Evolutionary conservation across 2,329 filamentous ascomycete genomes (phyloP).

Genomic region (Hypoxylon sp.): DNA sequence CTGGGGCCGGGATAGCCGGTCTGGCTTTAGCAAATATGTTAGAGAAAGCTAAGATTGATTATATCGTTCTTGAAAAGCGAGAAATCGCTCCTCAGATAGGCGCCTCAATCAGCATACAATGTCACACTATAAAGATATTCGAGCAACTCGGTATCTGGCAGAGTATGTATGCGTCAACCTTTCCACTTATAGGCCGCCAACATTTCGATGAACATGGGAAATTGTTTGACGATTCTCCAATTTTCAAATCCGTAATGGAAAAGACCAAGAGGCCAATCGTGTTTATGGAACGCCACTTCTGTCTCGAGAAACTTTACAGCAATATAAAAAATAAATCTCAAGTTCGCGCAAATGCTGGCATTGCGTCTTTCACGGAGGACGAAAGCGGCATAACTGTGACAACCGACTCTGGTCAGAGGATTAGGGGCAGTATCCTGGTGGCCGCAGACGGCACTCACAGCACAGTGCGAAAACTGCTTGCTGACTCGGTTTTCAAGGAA

Average conservation of each 20-base stretch:
- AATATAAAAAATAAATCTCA: conserved; percentile 39
- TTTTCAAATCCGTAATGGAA: conserved; percentile 24
- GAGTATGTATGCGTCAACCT: conserved; percentile 17
- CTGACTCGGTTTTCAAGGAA: conserved; percentile 15
- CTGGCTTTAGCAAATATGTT: conserved; percentile 35
- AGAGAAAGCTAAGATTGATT: conserved; percentile 42
- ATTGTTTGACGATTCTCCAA: conserved; percentile 25
- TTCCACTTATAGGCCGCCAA: conserved; percentile 29
- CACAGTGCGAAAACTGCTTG: conserved; percentile 31
- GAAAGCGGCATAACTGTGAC: conserved; percentile 33
- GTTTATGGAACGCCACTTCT: conserved; percentile 41
- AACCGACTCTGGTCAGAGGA: conserved; percentile 31
- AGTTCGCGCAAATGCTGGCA: conserved; percentile 22
- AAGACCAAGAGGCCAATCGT: conserved; percentile 26
- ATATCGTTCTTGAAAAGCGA: conserved; percentile 40
- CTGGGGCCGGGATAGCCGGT: conserved; percentile 37
- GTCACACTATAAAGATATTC: conserved; percentile 30
- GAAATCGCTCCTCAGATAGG: conserved; percentile 40
- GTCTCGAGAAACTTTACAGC: conserved; percentile 31
- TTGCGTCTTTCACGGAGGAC: conserved; percentile 33
- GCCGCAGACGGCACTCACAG: conserved; percentile 43
- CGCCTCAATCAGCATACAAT: conserved; percentile 38
- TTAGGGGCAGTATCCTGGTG: conserved; percentile 39
- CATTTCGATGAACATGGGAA: conserved; percentile 33
- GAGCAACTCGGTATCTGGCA: conserved; percentile 41